Percentiles rank a stretch among this genome's conserved stretches.
Conservation (phyloP, 495 filamentous ascomycete genomes). For the Podospora sp. region DNA sequence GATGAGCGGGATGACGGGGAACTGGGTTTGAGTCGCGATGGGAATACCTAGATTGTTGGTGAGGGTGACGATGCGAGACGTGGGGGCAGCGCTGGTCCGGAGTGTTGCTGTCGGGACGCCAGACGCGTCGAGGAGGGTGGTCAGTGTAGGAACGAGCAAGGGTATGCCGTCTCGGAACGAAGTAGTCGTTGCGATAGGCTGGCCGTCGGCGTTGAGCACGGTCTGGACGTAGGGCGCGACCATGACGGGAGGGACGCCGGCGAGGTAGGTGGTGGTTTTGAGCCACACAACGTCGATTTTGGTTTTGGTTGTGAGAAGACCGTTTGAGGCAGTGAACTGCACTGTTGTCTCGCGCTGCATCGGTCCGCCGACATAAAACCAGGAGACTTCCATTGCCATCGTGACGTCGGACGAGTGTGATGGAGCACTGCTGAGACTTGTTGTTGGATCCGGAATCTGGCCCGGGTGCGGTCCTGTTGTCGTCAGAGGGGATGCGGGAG, state of each 20-base stretch:
- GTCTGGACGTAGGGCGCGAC: not conserved
- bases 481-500: too few relatives aligned
- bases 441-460: too few relatives aligned
- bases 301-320: not conserved
- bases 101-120: not conserved
- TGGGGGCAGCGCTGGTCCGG: not conserved
- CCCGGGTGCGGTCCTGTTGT: too few relatives aligned
- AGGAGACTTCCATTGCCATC: not conserved
- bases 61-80: not conserved
- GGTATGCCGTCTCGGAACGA: not conserved
- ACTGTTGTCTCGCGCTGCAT: not conserved
- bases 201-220: not conserved
- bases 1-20: conserved; percentile 13
- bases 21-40: conserved; percentile 1
- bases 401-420: too few relatives aligned
- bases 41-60: not conserved
- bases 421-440: too few relatives aligned
- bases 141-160: not conserved
- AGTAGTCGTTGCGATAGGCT: not conserved
- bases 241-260: conserved; percentile 15
- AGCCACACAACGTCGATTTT: not conserved
- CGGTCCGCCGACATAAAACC: not conserved
- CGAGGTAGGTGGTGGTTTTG: not conserved
- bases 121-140: not conserved
- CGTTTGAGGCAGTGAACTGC: not conserved